Percentiles rank a stretch among this genome's conserved stretches.
These are phyloP conservation scores for Aureobasidium subglaciale DNA, from an alignment of 2,329 filamentous ascomycete species.

Conservation along the genomic window DNA sequence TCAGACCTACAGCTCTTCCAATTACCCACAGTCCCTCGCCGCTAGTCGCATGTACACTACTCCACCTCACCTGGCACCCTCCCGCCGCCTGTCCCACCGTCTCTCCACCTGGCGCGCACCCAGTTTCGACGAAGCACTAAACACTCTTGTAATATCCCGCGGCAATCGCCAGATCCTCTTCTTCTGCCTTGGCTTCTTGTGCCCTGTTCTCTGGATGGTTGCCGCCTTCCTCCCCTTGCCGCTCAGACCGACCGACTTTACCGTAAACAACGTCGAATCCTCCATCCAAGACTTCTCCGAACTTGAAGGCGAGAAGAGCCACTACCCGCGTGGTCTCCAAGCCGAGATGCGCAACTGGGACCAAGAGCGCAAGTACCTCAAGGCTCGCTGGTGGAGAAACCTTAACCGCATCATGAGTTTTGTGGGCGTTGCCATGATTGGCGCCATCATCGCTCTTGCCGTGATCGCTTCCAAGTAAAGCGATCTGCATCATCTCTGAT, in stretches of 20 bases:
- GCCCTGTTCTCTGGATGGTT: slow-evolving; percentile 30
- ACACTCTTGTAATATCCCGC: slow-evolving; percentile 26
- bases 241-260: slow-evolving; percentile 20
- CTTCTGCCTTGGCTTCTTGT: slow-evolving; percentile 31
- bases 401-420: slow-evolving; percentile 33
- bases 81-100: slow-evolving; percentile 20
- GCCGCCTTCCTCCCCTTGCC: slow-evolving; percentile 30
- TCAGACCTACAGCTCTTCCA: slow-evolving; percentile 6
- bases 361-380: slow-evolving; percentile 27
- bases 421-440: slow-evolving; percentile 29
- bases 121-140: slow-evolving; percentile 28
- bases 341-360: slow-evolving; percentile 21
- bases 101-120: slow-evolving; percentile 29
- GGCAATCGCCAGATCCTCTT: slow-evolving; percentile 31
- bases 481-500: not conserved
- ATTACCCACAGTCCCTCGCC: slow-evolving; percentile 1
- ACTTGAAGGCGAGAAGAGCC: slow-evolving; percentile 4
- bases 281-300: not conserved
- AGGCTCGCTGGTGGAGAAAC: slow-evolving; percentile 32
- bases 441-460: slow-evolving; percentile 29
- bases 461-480: slow-evolving; percentile 26
- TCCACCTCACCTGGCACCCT: slow-evolving; percentile 25
- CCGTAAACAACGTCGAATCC: slow-evolving; percentile 21
- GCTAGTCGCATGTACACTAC: slow-evolving; percentile 18
- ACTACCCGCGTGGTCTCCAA: not conserved